Evolutionary conservation across 352 stramenopile genomes (phyloP), one percentile per base, ranked within the genome.

Genomic region (Globisporangium parvum): DNA sequence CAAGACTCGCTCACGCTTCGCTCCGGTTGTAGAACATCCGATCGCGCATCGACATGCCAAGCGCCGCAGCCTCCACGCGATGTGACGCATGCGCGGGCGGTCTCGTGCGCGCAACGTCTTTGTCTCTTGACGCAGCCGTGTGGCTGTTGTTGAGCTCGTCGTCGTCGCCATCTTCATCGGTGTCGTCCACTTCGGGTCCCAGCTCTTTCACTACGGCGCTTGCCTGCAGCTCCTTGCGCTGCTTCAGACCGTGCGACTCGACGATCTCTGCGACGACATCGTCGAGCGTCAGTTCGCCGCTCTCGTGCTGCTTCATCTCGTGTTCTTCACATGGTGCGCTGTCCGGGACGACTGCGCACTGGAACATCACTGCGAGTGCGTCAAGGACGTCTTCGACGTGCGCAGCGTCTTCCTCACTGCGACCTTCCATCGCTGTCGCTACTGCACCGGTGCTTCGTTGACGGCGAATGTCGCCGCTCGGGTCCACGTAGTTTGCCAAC

Each of bases 401-500:
- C 31, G 8, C 10, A 14, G 31, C 31, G 8, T 37, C 31, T 11
- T 37, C 31, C 10, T 37, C 31, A 5, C 12, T 8, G 31, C 12
- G 1, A 12, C 6, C 6, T 12, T 10, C n/a, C 46, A 24, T 57
- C 47, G 28, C 26, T 8, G 21, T 51, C 31, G 15, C 17, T 41
- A 21, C 14, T 37, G 12, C 2, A 42, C 17, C 40, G 20, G 46
- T 10, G 26, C 15, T 2, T 46, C 26, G 2, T 47, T n/a, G 41
- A 0, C 26, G 45, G 41, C 66, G 59, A 11, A 76, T 61, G 40
- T 11, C 45, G 12, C 66, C 65, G 10, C 53, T 63, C 1, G 73
- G 63, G 51, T 89, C 76, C 8, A 87, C 59, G 48, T 76, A 76
- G 10, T 54, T 55, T 2, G 61, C 56, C 2, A 87, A 31, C 75